Evolutionary conservation across 1,139 yeast species (phyloP).

Genomic region (Ogataea hybrid): DNA sequence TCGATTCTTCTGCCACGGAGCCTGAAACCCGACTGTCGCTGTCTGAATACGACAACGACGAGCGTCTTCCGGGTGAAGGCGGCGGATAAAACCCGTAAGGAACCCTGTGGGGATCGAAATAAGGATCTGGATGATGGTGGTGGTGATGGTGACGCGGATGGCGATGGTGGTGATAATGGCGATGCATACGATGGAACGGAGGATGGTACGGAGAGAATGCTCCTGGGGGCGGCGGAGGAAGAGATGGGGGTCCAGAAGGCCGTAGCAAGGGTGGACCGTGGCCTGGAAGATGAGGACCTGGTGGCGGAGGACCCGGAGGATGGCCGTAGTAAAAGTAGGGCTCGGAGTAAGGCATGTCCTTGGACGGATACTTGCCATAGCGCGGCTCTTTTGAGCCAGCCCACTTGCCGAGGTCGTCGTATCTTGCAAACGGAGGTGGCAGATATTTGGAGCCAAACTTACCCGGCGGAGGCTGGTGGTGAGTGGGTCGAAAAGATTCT

Average conservation of each 20-base stretch:
- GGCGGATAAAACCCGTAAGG: conserved; percentile 10
- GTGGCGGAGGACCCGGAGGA: conserved; percentile 4
- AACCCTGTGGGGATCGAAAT: conserved; percentile 12
- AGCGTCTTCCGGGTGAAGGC: conserved; percentile 1
- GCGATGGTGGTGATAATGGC: conserved; percentile 8
- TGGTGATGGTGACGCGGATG: conserved; percentile 9
- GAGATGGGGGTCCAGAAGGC: conserved; percentile 3
- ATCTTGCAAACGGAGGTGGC: conserved; percentile 1
- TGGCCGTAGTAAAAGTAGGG: conserved; percentile 8
- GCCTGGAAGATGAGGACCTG: conserved; percentile 3
- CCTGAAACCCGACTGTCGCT: conserved; percentile 5
- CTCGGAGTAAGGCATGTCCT: conserved; percentile 1
- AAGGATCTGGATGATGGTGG: conserved; percentile 13
- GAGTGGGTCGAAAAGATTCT: neutral
- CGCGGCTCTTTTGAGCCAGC: neutral
- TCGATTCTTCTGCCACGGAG: neutral
- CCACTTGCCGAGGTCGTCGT: neutral
- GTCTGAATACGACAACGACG: conserved; percentile 4
- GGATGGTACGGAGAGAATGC: conserved; percentile 5
- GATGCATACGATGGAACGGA: conserved; percentile 4
- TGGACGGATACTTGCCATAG: neutral
- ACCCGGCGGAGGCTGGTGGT: neutral
- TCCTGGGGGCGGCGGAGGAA: conserved; percentile 11
- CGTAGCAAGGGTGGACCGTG: conserved; percentile 15
- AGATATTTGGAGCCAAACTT: conserved; percentile 1